Conservation (phyloP, 768 basidiomycete genomes). For the Jaapia argillacea region DNA sequence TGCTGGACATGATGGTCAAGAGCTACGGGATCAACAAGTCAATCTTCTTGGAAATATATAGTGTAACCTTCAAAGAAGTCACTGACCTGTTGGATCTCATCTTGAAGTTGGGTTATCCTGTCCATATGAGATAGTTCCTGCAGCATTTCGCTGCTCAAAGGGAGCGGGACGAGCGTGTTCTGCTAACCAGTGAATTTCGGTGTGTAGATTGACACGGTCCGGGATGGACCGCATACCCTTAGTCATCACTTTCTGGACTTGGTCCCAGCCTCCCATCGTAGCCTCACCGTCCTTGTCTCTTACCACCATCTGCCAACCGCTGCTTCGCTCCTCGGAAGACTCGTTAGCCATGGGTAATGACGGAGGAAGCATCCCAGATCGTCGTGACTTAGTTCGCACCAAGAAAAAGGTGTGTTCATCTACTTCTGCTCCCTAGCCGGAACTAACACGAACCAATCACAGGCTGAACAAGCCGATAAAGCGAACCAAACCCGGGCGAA, state of each 20-base stretch:
- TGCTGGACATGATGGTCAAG: slow-evolving; percentile 81
- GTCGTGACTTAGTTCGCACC: slow-evolving; percentile 65
- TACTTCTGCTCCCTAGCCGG: not conserved
- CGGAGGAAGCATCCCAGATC: slow-evolving; percentile 81
- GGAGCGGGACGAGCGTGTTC: too few relatives aligned
- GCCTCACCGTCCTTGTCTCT: too few relatives aligned
- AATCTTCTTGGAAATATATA: not conserved
- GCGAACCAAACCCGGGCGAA: slow-evolving; percentile 79
- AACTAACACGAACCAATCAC: slow-evolving; percentile 1
- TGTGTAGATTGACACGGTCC: too few relatives aligned
- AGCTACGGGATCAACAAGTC: slow-evolving; percentile 33
- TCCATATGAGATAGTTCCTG: slow-evolving; percentile 92
- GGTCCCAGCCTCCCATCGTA: too few relatives aligned
- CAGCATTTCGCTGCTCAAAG: slow-evolving; percentile 44
- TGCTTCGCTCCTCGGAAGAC: too few relatives aligned
- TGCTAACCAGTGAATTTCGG: too few relatives aligned
- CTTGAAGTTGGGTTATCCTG: slow-evolving; percentile 90
- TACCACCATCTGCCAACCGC: too few relatives aligned
- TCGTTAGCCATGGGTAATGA: slow-evolving; percentile 77
- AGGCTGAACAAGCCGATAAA: slow-evolving; percentile 85
- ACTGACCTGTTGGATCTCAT: slow-evolving; percentile 81
- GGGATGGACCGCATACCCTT: too few relatives aligned
- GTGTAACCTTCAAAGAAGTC: not conserved
- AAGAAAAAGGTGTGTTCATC: slow-evolving; percentile 49
- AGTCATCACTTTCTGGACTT: too few relatives aligned